Conservation (phyloP, 1,284 basidiomycete species). For the Apiotrichum veenhuisii region DNA sequence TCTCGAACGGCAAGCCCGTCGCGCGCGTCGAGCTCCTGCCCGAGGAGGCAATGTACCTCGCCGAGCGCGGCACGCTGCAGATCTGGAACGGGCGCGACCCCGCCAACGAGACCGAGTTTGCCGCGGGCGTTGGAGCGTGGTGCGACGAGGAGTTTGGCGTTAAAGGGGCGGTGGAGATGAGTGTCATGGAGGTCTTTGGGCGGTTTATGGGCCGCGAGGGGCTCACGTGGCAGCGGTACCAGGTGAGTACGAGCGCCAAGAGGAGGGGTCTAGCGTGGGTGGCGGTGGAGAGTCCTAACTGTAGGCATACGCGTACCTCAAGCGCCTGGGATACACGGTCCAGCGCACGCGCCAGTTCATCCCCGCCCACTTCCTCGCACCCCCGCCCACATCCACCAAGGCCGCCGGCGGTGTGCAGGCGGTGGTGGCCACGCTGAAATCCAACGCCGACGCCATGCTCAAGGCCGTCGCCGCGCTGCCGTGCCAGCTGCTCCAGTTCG, state of each 20-base stretch:
- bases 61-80: constrained; percentile 81
- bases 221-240: constrained; percentile 77
- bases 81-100: constrained; percentile 62
- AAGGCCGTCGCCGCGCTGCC: not conserved
- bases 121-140: constrained; percentile 31
- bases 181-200: constrained; percentile 81
- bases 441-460: too few species aligned
- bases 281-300: too few species aligned
- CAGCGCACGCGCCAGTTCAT: constrained; percentile 56
- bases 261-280: too few species aligned
- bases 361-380: constrained; percentile 30
- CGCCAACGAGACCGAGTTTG: constrained; percentile 16
- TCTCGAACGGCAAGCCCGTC: constrained; percentile 55
- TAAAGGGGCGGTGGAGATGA: constrained; percentile 89
- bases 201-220: constrained; percentile 76
- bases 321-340: constrained; percentile 84
- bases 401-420: too few species aligned
- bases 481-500: not conserved
- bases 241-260: constrained; percentile 56
- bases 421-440: too few species aligned
- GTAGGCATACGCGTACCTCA: constrained; percentile 87
- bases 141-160: constrained; percentile 57
- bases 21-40: constrained; percentile 69
- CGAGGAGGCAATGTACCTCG: constrained; percentile 87
- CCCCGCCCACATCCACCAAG: not conserved